phyloP scores from a whole-genome alignment of 768 basidiomycete species.

The Cystofilobasidium ferigula region DNA sequence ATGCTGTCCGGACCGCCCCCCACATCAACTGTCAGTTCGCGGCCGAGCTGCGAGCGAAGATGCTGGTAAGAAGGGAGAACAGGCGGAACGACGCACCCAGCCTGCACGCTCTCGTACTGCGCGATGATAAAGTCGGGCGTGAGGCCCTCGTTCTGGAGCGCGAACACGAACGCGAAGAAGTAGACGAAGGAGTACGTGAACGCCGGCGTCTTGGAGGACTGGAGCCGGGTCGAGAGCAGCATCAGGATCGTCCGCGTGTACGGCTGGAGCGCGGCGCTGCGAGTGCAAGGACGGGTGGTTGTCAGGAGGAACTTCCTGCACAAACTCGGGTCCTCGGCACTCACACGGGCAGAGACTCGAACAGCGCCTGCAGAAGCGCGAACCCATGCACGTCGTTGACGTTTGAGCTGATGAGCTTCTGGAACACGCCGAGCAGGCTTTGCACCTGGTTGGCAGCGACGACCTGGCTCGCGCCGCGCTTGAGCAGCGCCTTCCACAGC shows the following conservation, averaged over 20 bases:
- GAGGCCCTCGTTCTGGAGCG: constrained; percentile 60
- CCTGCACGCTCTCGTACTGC: constrained; percentile 72
- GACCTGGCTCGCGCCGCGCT: constrained; percentile 59
- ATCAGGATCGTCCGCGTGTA: constrained; percentile 65
- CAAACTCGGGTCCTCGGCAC: constrained; percentile 34
- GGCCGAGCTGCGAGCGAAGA: not conserved
- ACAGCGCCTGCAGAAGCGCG: constrained; percentile 69
- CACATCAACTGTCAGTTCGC: not conserved
- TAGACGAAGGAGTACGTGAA: constrained; percentile 70
- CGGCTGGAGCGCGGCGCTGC: constrained; percentile 53
- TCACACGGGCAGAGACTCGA: constrained; percentile 63
- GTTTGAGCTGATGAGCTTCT: constrained; percentile 76
- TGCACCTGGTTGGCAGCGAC: constrained; percentile 59
- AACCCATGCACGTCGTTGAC: constrained; percentile 83
- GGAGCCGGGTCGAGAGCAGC: constrained; percentile 69
- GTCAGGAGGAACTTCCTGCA: not conserved
- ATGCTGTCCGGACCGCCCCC: constrained; percentile 42
- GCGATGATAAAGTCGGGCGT: constrained; percentile 67
- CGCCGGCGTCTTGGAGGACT: constrained; percentile 76
- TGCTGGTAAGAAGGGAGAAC: not conserved
- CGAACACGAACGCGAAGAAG: constrained; percentile 66
- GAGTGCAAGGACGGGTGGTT: too few species aligned
- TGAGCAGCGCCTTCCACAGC: constrained; percentile 70
- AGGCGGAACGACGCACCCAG: constrained; percentile 48
- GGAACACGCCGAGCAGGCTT: constrained; percentile 78